Percentiles rank a stretch among this genome's conserved stretches.
Evolutionary conservation across 345 rosid genomes (phyloP).

Genomic region (Citrus australasica): DNA sequence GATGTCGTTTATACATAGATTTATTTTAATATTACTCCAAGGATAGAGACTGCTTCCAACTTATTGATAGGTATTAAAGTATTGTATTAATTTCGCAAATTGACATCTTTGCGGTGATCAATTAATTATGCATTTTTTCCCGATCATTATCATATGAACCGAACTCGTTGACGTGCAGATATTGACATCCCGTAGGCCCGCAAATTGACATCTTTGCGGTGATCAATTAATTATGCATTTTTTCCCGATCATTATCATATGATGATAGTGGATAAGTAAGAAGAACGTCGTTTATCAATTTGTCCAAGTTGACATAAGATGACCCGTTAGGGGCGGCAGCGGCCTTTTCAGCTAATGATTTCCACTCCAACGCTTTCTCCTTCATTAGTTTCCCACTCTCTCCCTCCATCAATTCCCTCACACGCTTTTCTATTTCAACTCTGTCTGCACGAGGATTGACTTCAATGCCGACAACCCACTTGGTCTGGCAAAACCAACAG

Average conservation of each 20-base stretch:
- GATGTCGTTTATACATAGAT: too few relatives aligned
- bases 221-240: neutral
- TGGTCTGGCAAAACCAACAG: neutral
- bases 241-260: neutral
- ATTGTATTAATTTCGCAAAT: too few relatives aligned
- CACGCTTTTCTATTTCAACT: constrained; percentile 12
- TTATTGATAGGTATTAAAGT: too few relatives aligned
- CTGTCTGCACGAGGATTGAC: constrained; percentile 3
- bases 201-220: neutral
- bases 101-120: too few relatives aligned
- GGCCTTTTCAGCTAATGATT: constrained; percentile 4
- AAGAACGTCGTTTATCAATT: constrained; percentile 8
- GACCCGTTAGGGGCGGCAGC: neutral
- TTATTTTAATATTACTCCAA: too few relatives aligned
- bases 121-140: too few relatives aligned
- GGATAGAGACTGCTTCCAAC: too few relatives aligned
- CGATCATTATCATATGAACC: too few relatives aligned
- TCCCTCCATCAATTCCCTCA: constrained; percentile 22
- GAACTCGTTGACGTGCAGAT: too few relatives aligned
- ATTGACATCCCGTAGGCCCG: too few relatives aligned
- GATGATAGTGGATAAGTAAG: neutral
- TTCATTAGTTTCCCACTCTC: constrained; percentile 10
- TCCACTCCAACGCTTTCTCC: constrained; percentile 14
- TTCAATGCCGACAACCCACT: constrained; percentile 19
- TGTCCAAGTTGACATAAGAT: constrained; percentile 11